phyloP scores from a whole-genome alignment of 768 basidiomycete genomes.

The Lentinula edodes region DNA sequence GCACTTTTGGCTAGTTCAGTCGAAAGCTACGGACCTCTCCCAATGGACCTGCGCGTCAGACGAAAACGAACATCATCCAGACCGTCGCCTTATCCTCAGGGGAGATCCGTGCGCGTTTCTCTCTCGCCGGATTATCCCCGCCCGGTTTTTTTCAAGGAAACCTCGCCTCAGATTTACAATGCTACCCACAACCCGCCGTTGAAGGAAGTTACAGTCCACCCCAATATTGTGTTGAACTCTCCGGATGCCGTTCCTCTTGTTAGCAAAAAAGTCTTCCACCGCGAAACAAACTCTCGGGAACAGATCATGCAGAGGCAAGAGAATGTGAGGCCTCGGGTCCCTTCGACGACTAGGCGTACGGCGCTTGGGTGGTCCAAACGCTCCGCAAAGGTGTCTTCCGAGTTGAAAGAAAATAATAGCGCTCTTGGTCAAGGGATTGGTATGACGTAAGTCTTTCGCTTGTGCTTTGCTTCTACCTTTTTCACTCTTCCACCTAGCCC shows the following conservation, averaged over 20 bases:
- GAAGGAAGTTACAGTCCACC: constrained; percentile 38
- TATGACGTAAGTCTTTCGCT: constrained; percentile 47
- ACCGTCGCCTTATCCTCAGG: constrained; percentile 65
- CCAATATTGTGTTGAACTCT: constrained; percentile 30
- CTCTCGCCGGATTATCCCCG: constrained; percentile 37
- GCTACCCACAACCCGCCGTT: constrained; percentile 23
- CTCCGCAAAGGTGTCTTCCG: constrained; percentile 41
- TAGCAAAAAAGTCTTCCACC: constrained; percentile 33
- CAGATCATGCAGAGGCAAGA: constrained; percentile 10
- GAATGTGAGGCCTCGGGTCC: constrained; percentile 41
- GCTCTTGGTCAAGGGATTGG: constrained; percentile 27
- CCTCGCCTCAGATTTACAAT: constrained; percentile 11
- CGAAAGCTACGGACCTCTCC: constrained; percentile 67
- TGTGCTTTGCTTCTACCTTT: background rate
- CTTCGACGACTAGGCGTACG: constrained; percentile 49
- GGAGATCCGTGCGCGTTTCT: constrained; percentile 39
- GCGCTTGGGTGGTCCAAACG: constrained; percentile 65
- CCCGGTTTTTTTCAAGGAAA: constrained; percentile 15
- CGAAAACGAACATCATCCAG: constrained; percentile 69
- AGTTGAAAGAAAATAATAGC: constrained; percentile 49
- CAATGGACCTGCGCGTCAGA: constrained; percentile 58
- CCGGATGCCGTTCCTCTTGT: constrained; percentile 26
- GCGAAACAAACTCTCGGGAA: background rate
- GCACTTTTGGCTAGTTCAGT: constrained; percentile 70
- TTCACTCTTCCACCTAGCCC: constrained; percentile 25